Evolutionary conservation across 371 early-diverging fungal species (phyloP).

Genomic region (Mortierella sp.): DNA sequence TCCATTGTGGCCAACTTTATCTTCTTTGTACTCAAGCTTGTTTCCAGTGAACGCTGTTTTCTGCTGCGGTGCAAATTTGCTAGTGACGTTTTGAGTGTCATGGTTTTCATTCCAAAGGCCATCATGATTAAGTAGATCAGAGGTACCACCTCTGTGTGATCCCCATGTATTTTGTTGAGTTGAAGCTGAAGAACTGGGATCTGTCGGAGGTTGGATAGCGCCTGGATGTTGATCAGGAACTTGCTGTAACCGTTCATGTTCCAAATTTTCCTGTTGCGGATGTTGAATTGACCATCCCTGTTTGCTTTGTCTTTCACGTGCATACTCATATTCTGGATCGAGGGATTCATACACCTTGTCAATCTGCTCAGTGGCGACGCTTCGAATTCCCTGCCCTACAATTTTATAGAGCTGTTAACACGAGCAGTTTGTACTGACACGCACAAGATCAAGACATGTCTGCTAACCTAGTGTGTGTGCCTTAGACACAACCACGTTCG

Average conservation of each 20-base stretch:
- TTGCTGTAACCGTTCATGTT: not conserved
- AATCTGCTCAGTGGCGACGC: conserved; percentile 47
- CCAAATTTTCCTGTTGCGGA: not conserved
- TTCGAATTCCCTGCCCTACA: conserved; percentile 49
- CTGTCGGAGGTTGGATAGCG: not conserved
- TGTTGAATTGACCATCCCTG: not conserved
- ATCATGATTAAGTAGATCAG: not conserved
- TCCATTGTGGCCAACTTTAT: not conserved
- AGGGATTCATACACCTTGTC: conserved; percentile 52
- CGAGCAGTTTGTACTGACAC: not conserved
- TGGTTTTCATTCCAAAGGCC: not conserved
- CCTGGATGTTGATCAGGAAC: not conserved
- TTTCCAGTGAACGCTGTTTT: not conserved
- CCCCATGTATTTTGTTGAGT: not conserved
- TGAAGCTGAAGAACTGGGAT: not conserved
- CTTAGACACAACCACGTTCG: conserved; percentile 51
- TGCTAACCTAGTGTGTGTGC: conserved; percentile 46
- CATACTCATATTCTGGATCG: conserved; percentile 51
- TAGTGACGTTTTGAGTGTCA: not conserved
- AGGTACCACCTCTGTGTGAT: conserved; percentile 8
- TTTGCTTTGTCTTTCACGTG: conserved; percentile 34
- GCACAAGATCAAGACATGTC: not conserved
- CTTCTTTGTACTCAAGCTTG: conserved; percentile 26
- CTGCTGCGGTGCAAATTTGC: not conserved
- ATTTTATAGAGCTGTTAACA: not conserved